phyloP scores from a whole-genome alignment of 2,329 filamentous ascomycete species.

The Talaromyces verruculosus region DNA sequence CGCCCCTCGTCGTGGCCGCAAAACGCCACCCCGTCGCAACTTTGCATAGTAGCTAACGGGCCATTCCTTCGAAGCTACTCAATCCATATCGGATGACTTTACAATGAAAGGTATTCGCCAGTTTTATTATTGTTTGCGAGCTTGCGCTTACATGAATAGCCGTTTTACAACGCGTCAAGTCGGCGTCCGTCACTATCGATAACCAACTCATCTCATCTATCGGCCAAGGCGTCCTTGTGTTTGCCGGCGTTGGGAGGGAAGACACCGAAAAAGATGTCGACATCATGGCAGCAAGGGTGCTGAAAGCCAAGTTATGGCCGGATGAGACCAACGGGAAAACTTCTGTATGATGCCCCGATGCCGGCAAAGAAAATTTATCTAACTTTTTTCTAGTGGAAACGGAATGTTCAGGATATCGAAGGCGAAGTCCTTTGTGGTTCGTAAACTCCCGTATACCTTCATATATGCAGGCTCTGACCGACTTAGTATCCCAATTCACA shows the following conservation, averaged over 20 bases:
- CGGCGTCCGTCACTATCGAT: conserved; percentile 93
- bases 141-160: conserved; percentile 12
- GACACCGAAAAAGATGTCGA: conserved; percentile 89
- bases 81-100: not conserved
- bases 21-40: not conserved
- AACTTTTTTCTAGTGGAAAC: conserved; percentile 70
- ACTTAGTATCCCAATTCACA: conserved; percentile 90
- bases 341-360: not conserved
- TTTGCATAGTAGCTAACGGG: not conserved
- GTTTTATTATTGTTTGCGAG: not conserved
- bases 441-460: not conserved
- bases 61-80: not conserved
- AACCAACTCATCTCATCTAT: conserved; percentile 87
- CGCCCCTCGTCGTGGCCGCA: not conserved
- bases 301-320: conserved; percentile 91
- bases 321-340: conserved; percentile 62
- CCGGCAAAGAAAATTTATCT: not conserved
- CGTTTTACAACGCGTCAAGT: conserved; percentile 74
- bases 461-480: not conserved
- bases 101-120: conserved; percentile 21
- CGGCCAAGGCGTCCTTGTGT: conserved; percentile 82
- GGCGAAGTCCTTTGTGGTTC: conserved; percentile 93
- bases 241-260: conserved; percentile 85
- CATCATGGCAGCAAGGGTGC: conserved; percentile 75
- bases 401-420: conserved; percentile 78